Percentiles rank a stretch among this genome's conserved stretches.
Conservation (phyloP, 805 yeast genomes). For the Nakazawaea ishiwadae region DNA sequence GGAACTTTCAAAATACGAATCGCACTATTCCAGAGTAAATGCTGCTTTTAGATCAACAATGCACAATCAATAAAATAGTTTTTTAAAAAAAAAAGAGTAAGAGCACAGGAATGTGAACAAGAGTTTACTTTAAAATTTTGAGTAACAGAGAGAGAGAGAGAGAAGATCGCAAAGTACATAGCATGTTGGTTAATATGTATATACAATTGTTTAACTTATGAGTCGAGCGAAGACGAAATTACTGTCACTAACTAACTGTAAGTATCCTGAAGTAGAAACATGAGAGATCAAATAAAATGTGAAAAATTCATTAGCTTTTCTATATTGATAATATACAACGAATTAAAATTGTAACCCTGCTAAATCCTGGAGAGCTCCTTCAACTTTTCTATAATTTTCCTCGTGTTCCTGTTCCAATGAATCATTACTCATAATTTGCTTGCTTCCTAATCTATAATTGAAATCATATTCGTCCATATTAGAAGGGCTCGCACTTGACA, state of each 20-base stretch:
- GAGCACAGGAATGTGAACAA: not conserved
- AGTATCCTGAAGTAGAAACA: no score
- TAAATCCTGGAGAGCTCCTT: slow-evolving; percentile 6
- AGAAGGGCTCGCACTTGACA: not conserved
- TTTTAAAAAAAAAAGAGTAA: not conserved
- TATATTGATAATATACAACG: not conserved
- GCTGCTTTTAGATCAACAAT: not conserved
- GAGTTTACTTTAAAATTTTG: not conserved
- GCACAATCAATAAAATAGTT: no score
- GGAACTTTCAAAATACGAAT: not conserved
- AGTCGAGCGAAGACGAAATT: no score
- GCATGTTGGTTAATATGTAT: no score
- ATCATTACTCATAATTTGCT: not conserved
- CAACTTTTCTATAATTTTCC: not conserved
- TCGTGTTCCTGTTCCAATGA: not conserved
- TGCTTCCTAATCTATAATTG: slow-evolving; percentile 9
- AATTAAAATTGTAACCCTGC: slow-evolving; percentile 12
- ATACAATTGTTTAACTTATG: no score
- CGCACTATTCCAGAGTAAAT: not conserved
- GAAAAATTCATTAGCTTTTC: no score
- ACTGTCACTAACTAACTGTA: no score
- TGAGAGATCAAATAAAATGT: no score
- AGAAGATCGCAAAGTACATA: no score
- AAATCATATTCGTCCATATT: not conserved
- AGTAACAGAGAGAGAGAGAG: not conserved